Evolutionary conservation across 352 stramenopile species (phyloP).

Genomic region (Thalassiosira delicatula): DNA sequence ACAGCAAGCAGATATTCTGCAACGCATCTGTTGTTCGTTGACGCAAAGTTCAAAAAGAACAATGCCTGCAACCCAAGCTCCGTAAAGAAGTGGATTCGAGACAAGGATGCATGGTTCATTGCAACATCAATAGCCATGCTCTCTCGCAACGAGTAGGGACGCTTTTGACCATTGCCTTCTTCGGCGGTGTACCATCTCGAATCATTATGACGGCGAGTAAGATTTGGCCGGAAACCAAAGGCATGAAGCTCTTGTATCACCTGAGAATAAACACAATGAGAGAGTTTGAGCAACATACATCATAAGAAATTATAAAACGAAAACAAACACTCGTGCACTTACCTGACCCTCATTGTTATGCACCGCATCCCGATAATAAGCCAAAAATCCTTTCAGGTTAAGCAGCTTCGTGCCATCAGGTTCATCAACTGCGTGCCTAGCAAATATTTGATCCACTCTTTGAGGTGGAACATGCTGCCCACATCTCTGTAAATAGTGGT

Average conservation of each 20-base stretch:
- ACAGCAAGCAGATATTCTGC: conserved; percentile 76
- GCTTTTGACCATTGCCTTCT: conserved; percentile 40
- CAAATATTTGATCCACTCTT: conserved; percentile 81
- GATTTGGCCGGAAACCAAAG: conserved; percentile 83
- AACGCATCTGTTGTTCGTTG: conserved; percentile 55
- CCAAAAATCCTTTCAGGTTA: conserved; percentile 82
- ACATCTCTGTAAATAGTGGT: conserved; percentile 75
- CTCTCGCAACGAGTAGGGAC: conserved; percentile 56
- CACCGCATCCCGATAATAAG: conserved; percentile 80
- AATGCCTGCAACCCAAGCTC: conserved; percentile 67
- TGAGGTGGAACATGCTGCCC: conserved; percentile 70
- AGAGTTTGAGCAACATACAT: not conserved
- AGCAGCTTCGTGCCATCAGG: conserved; percentile 63
- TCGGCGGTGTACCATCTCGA: conserved; percentile 52
- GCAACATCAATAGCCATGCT: conserved; percentile 78
- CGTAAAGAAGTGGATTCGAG: conserved; percentile 53
- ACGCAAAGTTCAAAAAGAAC: conserved; percentile 64
- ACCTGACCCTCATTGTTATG: conserved; percentile 76
- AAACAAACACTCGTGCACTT: conserved; percentile 24
- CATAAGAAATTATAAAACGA: not conserved
- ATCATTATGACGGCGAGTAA: conserved; percentile 66
- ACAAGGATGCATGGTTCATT: conserved; percentile 37
- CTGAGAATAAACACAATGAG: conserved; percentile 34
- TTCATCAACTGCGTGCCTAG: conserved; percentile 71
- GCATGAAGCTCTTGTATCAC: conserved; percentile 74